phyloP scores from a whole-genome alignment of 257 asterid genomes.

The Salvia splendens region DNA sequence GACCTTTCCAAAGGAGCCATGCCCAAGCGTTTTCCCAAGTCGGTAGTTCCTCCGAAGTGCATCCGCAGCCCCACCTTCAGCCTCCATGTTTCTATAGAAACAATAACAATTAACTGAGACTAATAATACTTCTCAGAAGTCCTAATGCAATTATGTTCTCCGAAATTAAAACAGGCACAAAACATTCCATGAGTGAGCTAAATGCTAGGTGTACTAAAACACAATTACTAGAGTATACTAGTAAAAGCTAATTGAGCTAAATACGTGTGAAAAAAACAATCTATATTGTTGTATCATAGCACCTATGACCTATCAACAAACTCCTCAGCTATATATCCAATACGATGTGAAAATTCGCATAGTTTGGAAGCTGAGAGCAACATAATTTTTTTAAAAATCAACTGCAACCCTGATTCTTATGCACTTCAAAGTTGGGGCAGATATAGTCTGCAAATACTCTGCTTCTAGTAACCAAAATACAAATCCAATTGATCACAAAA shows the following conservation, averaged over 20 bases:
- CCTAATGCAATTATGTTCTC: not conserved
- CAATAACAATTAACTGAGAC: slow-evolving; percentile 18
- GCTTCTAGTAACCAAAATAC: not conserved
- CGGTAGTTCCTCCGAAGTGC: slow-evolving; percentile 64
- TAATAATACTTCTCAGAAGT: slow-evolving; percentile 19
- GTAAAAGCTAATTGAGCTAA: slow-evolving; percentile 1
- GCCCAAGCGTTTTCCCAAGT: slow-evolving; percentile 93
- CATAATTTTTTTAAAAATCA: not conserved
- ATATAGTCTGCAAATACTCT: not conserved
- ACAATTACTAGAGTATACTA: not conserved
- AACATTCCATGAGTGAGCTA: slow-evolving; percentile 4
- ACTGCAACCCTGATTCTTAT: not conserved
- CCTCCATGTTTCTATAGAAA: slow-evolving; percentile 59
- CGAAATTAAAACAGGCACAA: too few relatives aligned
- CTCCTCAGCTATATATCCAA: not conserved
- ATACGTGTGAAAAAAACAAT: not conserved
- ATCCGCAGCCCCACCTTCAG: slow-evolving; percentile 49
- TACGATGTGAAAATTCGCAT: not conserved
- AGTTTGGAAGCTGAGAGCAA: not conserved
- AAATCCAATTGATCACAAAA: slow-evolving; percentile 17
- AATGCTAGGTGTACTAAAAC: not conserved
- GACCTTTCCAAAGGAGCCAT: slow-evolving; percentile 95
- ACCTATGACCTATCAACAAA: too few relatives aligned
- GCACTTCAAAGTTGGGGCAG: slow-evolving; percentile 13
- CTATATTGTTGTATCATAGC: not conserved